Conservation (phyloP, 768 basidiomycete species). For the Mrakia frigida region DNA sequence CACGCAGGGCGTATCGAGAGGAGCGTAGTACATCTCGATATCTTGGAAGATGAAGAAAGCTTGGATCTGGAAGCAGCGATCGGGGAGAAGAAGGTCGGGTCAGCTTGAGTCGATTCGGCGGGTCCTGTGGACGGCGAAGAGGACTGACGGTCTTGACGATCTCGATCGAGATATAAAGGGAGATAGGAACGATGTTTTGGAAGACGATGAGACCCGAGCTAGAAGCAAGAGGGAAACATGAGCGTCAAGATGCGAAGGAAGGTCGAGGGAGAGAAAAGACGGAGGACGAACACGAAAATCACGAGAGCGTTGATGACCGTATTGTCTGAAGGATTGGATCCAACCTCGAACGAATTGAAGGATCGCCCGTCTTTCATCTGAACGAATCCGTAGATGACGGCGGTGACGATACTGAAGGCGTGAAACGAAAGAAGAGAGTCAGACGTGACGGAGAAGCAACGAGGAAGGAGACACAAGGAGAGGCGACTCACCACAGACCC, state of each 20-base stretch:
- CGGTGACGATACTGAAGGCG: constrained; percentile 45
- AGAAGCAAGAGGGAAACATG: neutral
- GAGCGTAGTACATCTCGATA: constrained; percentile 84
- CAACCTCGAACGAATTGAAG: constrained; percentile 64
- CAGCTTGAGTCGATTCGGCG: neutral
- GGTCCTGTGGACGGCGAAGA: neutral
- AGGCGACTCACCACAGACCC: constrained; percentile 56
- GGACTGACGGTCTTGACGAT: constrained; percentile 75
- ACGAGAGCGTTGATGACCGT: constrained; percentile 68
- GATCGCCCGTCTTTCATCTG: constrained; percentile 61
- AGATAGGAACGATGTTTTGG: constrained; percentile 95
- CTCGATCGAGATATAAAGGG: constrained; percentile 94
- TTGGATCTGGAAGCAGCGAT: constrained; percentile 55
- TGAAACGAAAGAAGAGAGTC: neutral
- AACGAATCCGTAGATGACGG: constrained; percentile 54
- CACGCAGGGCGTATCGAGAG: constrained; percentile 78
- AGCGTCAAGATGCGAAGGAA: neutral
- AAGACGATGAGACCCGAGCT: constrained; percentile 92
- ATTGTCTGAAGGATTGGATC: constrained; percentile 59
- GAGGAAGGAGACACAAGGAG: constrained; percentile 57
- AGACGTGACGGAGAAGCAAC: neutral
- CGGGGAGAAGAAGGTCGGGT: neutral
- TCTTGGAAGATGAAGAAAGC: constrained; percentile 87
- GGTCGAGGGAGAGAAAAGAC: neutral
- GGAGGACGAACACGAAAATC: constrained; percentile 73